Base-by-base conservation (phyloP, 352 stramenopile genomes). In the Phytophthora hibernalis region DNA sequence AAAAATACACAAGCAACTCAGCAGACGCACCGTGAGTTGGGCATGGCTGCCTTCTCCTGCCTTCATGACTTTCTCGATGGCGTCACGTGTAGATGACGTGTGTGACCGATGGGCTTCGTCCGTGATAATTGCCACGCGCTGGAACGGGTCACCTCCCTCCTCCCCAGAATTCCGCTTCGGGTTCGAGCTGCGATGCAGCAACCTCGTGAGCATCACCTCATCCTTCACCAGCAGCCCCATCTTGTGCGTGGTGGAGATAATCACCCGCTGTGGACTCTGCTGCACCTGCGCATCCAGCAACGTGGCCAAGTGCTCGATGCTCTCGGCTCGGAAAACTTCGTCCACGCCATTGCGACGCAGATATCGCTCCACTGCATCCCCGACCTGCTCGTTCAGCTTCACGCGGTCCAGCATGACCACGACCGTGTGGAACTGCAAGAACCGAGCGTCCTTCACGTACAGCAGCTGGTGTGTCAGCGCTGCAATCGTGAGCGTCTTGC, bases 61-160 rank as follows among this genome's bases (percentile, higher is more conserved):
- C 16, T 69, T 68, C 42, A 94, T 70, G 31, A 95, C 76, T 53
- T 75, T 76, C 52, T 92, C 75, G 44, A 95, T 87, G 7, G 82
- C 79, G 15, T 90, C 71, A 16, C 87, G 70, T 13, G 87, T 95
- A 2, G 83, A 79, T 15, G 75, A 69, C 10, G 83, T 85, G 50
- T 95, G 85, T 2, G 87, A 93, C 18, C 87, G 87, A 71, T 95
- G 87, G 0, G 85, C 87, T 72, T 95, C 87, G 60, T 95, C 87
- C 12, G 85, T 91, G 53, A 95, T 89, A 62, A 95, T 93, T 0
- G 82, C 87, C 16, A 93, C 76, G 16, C 85, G 80, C 20, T 82
- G 85, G 31, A 83, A 92, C 9, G 61, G 24, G 22, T 48, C 28
- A 5, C 11, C 30, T 9, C 38, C 48, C 9, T 51, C 61, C 2